Conservation (phyloP, 2,329 filamentous ascomycete species). For the Penicillium capsulatum region DNA sequence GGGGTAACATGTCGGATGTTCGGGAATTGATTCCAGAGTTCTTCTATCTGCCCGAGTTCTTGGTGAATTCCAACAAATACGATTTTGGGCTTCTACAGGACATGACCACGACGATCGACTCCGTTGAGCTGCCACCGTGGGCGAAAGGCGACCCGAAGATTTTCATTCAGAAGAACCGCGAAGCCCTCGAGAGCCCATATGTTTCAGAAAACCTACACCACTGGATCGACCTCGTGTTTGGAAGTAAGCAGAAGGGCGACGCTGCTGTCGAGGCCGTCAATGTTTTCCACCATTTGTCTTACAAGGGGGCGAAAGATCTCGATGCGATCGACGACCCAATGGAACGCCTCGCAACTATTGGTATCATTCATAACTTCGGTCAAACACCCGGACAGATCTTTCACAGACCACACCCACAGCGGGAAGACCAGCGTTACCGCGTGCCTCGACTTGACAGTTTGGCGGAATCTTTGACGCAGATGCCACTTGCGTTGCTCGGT, state of each 20-base stretch:
- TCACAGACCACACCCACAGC: constrained; percentile 69
- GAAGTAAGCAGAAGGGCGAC: constrained; percentile 88
- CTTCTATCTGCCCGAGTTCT: constrained; percentile 91
- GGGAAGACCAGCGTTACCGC: constrained; percentile 64
- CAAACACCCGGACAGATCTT: constrained; percentile 97
- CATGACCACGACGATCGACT: constrained; percentile 71
- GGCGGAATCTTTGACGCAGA: constrained; percentile 68
- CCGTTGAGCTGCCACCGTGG: constrained; percentile 90
- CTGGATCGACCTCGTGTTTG: constrained; percentile 96
- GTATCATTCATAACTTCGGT: constrained; percentile 97
- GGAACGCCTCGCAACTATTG: constrained; percentile 82
- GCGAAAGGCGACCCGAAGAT: constrained; percentile 93
- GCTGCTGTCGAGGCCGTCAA: constrained; percentile 87
- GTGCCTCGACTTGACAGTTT: constrained; percentile 70
- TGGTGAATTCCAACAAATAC: constrained; percentile 90
- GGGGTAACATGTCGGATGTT: constrained; percentile 88
- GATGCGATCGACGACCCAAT: constrained; percentile 86
- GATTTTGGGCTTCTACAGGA: constrained; percentile 88
- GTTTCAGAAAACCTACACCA: constrained; percentile 84
- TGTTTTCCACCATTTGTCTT: constrained; percentile 93
- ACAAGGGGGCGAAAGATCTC: constrained; percentile 86
- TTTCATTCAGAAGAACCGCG: constrained; percentile 92
- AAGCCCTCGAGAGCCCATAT: constrained; percentile 88
- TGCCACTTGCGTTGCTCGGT: constrained; percentile 74
- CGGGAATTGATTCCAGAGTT: constrained; percentile 94